phyloP scores from a whole-genome alignment of 305 asterid species.

The Fraxinus sp. region DNA sequence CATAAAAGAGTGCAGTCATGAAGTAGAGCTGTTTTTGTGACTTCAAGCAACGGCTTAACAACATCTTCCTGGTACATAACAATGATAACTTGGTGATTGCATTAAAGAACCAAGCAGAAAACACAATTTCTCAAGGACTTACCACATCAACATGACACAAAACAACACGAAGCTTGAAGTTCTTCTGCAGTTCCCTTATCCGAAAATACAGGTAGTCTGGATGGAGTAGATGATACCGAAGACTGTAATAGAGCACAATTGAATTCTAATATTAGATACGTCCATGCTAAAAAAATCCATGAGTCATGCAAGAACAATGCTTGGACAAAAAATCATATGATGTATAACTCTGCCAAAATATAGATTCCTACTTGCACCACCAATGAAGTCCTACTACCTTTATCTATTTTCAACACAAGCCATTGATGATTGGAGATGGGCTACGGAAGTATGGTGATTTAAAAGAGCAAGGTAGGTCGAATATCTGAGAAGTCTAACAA shows the following conservation, averaged over 20 bases:
- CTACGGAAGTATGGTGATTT: background rate
- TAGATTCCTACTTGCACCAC: background rate
- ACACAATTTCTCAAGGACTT: conserved; percentile 28
- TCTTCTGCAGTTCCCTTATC: conserved; percentile 89
- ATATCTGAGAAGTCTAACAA: background rate
- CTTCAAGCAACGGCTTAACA: conserved; percentile 85
- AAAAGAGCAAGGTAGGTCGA: background rate
- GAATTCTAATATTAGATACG: background rate
- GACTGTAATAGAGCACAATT: conserved; percentile 46
- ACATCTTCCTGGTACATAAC: conserved; percentile 78
- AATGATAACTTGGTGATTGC: conserved; percentile 13
- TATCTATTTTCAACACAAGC: background rate
- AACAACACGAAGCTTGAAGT: conserved; percentile 80
- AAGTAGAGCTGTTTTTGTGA: conserved; percentile 87
- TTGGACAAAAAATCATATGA: conserved; percentile 12
- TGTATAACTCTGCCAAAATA: background rate
- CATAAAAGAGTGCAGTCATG: conserved; percentile 96
- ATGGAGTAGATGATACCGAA: conserved; percentile 93
- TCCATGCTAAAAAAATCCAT: background rate
- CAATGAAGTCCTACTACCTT: conserved; percentile 9
- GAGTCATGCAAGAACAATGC: conserved; percentile 2
- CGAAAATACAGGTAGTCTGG: conserved; percentile 94
- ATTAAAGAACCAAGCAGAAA: conserved; percentile 17
- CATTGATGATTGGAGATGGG: conserved; percentile 5
- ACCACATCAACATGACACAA: conserved; percentile 98